phyloP scores from a whole-genome alignment of 805 yeast species.

The Wickerhamia fluorescens region DNA sequence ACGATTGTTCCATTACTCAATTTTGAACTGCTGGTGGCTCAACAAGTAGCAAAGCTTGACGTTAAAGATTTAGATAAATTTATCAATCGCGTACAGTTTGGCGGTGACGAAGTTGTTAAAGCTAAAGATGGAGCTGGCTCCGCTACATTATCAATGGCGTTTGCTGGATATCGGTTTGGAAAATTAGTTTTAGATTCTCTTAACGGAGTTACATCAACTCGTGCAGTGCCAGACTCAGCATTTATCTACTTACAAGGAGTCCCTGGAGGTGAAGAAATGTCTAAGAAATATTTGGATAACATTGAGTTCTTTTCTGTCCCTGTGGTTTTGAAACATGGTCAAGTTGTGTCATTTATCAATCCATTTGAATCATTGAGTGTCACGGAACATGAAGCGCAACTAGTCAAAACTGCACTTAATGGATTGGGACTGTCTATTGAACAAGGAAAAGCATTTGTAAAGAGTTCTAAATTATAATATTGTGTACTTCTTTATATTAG shows the following conservation, averaged over 20 bases:
- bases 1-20: constrained; percentile 36
- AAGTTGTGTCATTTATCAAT: constrained; percentile 27
- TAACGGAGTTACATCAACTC: constrained; percentile 44
- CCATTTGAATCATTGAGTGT: constrained; percentile 27
- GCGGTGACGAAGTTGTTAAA: constrained; percentile 94
- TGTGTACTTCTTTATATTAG: not conserved
- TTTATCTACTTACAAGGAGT: constrained; percentile 50
- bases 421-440: constrained; percentile 34
- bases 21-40: constrained; percentile 11
- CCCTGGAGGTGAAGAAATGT: constrained; percentile 39
- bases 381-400: constrained; percentile 23
- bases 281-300: constrained; percentile 27
- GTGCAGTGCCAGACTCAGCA: constrained; percentile 37
- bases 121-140: constrained; percentile 95
- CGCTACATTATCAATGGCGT: constrained; percentile 94
- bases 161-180: constrained; percentile 75
- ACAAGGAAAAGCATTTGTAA: constrained; percentile 36
- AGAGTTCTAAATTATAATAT: constrained; percentile 28
- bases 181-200: constrained; percentile 56
- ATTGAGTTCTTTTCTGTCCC: constrained; percentile 45
- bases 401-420: constrained; percentile 30
- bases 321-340: constrained; percentile 32
- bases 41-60: constrained; percentile 11
- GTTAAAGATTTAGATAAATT: constrained; percentile 17
- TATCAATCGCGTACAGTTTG: constrained; percentile 42